Evolutionary conservation across 495 filamentous ascomycete species (phyloP).

Genomic region (Immersiella caudata): DNA sequence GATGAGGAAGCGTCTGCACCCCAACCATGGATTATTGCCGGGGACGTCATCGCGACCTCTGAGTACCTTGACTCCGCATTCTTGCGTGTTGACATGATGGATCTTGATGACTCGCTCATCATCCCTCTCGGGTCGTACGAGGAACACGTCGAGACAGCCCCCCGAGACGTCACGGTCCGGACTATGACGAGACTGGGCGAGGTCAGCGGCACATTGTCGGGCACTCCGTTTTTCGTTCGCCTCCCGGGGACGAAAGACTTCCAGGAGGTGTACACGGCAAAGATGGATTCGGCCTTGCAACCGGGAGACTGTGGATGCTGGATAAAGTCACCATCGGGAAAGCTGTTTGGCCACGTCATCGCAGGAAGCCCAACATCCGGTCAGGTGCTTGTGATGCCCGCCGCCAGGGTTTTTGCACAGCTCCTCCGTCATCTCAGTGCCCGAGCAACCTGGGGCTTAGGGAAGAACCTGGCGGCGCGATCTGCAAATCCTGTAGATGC

Average conservation of each 20-base stretch:
- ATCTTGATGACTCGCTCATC: not conserved
- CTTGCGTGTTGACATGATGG: not conserved
- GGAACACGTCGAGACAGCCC: not conserved
- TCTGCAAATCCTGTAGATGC: no score
- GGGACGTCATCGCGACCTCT: not conserved
- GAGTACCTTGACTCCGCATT: constrained; percentile 1
- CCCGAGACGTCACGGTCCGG: not conserved
- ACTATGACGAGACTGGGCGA: not conserved
- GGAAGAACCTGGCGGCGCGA: no score
- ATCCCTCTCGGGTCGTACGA: not conserved
- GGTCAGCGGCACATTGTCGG: not conserved
- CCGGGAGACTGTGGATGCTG: constrained; percentile 8
- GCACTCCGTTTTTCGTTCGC: not conserved
- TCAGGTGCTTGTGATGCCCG: not conserved
- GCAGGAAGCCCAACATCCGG: not conserved
- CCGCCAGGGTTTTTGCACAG: constrained; percentile 4
- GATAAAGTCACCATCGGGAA: not conserved
- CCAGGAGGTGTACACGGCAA: constrained; percentile 7
- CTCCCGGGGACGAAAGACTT: not conserved
- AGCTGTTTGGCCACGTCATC: constrained; percentile 5
- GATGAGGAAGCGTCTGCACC: not conserved
- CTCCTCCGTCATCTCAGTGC: not conserved
- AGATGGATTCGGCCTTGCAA: not conserved
- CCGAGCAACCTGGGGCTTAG: not conserved
- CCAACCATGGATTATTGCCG: not conserved